A percentile compares a stretch with the other conserved stretches of the same genome.
phyloP scores from a whole-genome alignment of 2,329 filamentous ascomycete species.

The Fusarium sacchari region DNA sequence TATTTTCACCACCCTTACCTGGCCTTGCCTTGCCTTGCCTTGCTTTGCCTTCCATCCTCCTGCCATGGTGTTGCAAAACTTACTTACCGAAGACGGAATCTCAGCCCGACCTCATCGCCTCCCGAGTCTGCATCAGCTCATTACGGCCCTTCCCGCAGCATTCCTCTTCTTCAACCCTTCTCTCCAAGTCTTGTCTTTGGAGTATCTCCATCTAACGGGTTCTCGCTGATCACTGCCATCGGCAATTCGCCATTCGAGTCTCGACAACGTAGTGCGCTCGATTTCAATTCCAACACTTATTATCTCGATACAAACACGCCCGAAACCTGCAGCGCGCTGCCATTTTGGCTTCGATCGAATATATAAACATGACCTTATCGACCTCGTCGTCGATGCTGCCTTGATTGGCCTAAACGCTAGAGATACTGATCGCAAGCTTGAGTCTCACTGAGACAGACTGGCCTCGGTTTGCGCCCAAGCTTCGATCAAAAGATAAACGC shows the following conservation, averaged over 20 bases:
- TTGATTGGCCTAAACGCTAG: conserved; percentile 44
- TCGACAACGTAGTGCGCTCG: conserved; percentile 2
- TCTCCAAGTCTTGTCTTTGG: conserved; percentile 21
- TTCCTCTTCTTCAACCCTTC: conserved; percentile 30
- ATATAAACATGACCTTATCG: conserved; percentile 47
- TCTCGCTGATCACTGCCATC: background rate
- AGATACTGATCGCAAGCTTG: conserved; percentile 26
- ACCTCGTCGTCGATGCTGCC: conserved; percentile 44
- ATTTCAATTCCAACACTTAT: conserved; percentile 1
- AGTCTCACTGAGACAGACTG: conserved; percentile 38
- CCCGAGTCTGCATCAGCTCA: conserved; percentile 43
- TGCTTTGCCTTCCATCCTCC: conserved; percentile 3
- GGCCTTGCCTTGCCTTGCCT: conserved; percentile 10
- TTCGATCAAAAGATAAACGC: conserved; percentile 36
- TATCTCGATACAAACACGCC: conserved; percentile 14
- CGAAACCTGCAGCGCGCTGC: conserved; percentile 37
- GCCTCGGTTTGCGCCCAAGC: conserved; percentile 33
- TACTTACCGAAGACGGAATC: conserved; percentile 34
- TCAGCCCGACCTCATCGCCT: conserved; percentile 34
- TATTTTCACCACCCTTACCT: conserved; percentile 30
- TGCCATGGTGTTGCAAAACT: conserved; percentile 10
- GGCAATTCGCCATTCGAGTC: background rate
- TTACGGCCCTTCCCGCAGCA: conserved; percentile 38
- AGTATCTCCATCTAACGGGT: conserved; percentile 10
- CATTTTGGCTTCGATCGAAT: conserved; percentile 32